Evolutionary conservation across 2,329 filamentous ascomycete genomes (phyloP), one percentile per base, ranked within the genome.

Genomic region (Cytospora piceae): DNA sequence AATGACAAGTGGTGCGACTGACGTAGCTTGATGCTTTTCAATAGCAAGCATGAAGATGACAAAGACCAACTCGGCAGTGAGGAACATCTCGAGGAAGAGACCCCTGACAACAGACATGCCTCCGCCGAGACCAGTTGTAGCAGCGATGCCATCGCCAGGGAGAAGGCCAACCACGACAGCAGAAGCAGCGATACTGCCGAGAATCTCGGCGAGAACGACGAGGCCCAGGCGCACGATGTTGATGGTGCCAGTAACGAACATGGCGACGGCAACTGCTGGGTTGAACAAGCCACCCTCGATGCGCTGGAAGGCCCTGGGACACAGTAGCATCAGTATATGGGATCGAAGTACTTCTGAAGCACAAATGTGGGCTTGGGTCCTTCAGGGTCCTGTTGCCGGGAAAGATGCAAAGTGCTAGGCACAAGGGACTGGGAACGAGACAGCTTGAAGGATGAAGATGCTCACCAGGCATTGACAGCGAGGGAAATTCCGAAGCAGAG

Each of bases 1-100:
- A 70, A 93, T 91, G 15, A 88, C 89, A 4, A 93, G 78, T 0
- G 90, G 90, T 0, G 90, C 90, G 1, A 92, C 77, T 72, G 83
- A 91, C 0, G 90, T 93, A 2, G 86, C 86, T 54, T 88, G 87
- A 74, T 92, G 89, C 77, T 93, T 92, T 74, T 92, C 89, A 4
- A 87, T 85, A 0, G 89, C 89, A 54, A 92, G 81, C 84, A 92
- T 89, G 74, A 88, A 85, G 34, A 90, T 85, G 3, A 87, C 84
- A 61, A 90, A 79, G 9, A 90, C 83, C 12, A 91, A 79, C 72
- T 89, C 82, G 0, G 85, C 79, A 0, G 88, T 90, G 46, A 90
- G 79, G 71, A 90, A 87, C 78, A 88, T 83, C 74, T 90, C 88
- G 57, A 90, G 83, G 72, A 90, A 89, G 51, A 90, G 77, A 8